Evolutionary conservation across 306 rosid genomes (phyloP).

Genomic region (Aeschynomene evenia): DNA sequence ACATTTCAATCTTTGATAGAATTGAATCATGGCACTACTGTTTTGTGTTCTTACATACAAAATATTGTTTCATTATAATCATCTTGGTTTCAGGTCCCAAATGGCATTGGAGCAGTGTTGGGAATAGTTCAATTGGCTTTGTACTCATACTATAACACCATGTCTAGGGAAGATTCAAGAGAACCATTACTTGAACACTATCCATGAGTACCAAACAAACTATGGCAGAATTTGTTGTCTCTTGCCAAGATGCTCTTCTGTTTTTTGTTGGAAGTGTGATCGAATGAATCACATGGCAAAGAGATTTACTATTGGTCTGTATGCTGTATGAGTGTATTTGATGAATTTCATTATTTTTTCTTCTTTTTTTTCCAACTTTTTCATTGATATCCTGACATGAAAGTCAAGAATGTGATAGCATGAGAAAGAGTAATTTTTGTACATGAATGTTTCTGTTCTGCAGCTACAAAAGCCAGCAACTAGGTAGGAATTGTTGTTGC

Average conservation of each 20-base stretch:
- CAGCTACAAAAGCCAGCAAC: too few relatives aligned
- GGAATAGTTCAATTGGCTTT: conserved; percentile 37
- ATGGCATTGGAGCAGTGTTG: conserved; percentile 42
- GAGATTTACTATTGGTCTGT: too few relatives aligned
- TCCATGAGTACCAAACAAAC: neutral
- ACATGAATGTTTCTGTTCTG: too few relatives aligned
- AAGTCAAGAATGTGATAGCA: too few relatives aligned
- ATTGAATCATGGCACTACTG: neutral
- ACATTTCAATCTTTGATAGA: neutral
- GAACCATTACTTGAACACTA: neutral
- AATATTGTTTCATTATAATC: neutral
- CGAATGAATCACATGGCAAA: neutral
- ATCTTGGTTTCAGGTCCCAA: conserved; percentile 31
- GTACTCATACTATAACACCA: conserved; percentile 19
- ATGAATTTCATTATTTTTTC: too few relatives aligned
- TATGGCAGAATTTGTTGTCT: neutral
- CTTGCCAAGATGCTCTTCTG: neutral
- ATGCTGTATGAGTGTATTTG: too few relatives aligned
- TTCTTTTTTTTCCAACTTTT: too few relatives aligned
- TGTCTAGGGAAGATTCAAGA: neutral
- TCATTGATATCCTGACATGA: too few relatives aligned
- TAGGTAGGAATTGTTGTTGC: too few relatives aligned
- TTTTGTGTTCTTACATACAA: neutral
- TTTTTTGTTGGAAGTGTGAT: neutral
- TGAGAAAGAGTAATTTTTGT: too few relatives aligned